Evolutionary conservation across 495 filamentous ascomycete species (phyloP).

Genomic region (Sphaerosporella brunnea): DNA sequence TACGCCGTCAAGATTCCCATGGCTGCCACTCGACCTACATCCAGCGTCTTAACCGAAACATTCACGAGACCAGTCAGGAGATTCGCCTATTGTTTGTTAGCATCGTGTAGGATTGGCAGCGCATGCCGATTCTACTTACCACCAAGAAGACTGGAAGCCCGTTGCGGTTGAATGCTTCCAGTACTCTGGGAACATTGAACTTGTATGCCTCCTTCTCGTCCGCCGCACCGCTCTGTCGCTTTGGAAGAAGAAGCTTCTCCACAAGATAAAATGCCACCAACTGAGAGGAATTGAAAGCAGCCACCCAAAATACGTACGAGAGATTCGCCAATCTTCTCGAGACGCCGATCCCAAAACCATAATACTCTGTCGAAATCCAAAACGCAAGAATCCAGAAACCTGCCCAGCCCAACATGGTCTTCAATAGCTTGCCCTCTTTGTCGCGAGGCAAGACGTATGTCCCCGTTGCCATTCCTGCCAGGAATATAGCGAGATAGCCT

Average conservation of each 20-base stretch:
- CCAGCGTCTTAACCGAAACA: constrained; percentile 61
- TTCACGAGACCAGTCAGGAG: constrained; percentile 79
- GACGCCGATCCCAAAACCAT: constrained; percentile 54
- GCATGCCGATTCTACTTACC: not conserved
- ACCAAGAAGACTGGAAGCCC: constrained; percentile 73
- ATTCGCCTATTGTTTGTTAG: constrained; percentile 41
- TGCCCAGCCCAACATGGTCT: constrained; percentile 41
- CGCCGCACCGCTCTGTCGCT: constrained; percentile 25
- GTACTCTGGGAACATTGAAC: constrained; percentile 53
- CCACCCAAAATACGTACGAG: constrained; percentile 82
- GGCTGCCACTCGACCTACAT: constrained; percentile 40
- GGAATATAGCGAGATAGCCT: constrained; percentile 88
- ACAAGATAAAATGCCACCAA: constrained; percentile 57
- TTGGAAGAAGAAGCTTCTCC: constrained; percentile 59
- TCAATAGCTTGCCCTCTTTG: constrained; percentile 33
- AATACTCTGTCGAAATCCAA: constrained; percentile 45
- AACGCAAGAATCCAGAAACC: constrained; percentile 51
- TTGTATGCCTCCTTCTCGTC: constrained; percentile 42
- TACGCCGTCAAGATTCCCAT: constrained; percentile 64
- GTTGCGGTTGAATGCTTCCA: constrained; percentile 73
- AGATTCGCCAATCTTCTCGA: constrained; percentile 85
- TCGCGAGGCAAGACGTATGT: constrained; percentile 50
- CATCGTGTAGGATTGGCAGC: not conserved
- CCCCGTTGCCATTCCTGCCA: constrained; percentile 70
- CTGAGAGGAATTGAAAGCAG: constrained; percentile 69